Percentiles rank a stretch among this genome's conserved stretches.
phyloP scores from a whole-genome alignment of 2,329 filamentous ascomycete genomes.

The Colletotrichum australisinense region DNA sequence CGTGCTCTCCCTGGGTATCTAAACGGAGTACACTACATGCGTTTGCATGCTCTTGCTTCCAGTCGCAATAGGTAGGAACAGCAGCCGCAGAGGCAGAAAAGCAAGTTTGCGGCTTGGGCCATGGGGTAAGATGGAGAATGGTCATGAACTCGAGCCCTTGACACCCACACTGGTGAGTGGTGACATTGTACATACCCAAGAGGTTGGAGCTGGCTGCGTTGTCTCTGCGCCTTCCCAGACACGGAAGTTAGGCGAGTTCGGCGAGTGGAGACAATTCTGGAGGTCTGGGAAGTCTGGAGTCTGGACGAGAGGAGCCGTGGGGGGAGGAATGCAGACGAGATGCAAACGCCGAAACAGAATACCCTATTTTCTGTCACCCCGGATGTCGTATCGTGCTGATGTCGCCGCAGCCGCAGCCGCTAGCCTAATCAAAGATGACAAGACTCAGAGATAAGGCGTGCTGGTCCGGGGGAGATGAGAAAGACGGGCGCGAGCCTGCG shows the following conservation, averaged over 20 bases:
- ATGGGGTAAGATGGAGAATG: not conserved
- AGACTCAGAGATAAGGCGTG: not conserved
- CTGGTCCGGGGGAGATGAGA: not conserved
- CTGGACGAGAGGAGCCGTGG: not conserved
- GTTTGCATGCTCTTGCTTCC: not conserved
- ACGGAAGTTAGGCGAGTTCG: slow-evolving; percentile 30
- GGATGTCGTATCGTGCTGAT: not conserved
- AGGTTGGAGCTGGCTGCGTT: not conserved
- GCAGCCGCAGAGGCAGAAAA: not conserved
- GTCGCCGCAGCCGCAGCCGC: not conserved
- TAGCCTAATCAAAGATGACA: not conserved
- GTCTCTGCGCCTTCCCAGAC: slow-evolving; percentile 23
- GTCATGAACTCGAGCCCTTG: not conserved
- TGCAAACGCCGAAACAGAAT: slow-evolving; percentile 29
- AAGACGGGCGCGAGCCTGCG: not conserved
- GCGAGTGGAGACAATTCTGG: slow-evolving; percentile 18
- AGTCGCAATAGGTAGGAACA: not conserved
- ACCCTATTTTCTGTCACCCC: not conserved
- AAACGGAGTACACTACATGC: not conserved
- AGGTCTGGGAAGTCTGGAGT: not conserved
- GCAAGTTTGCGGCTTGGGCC: not conserved
- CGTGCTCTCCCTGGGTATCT: not conserved
- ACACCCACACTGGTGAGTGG: not conserved
- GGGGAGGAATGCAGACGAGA: not conserved
- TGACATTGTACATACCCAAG: not conserved